phyloP scores from a whole-genome alignment of 2,329 filamentous ascomycete species.

The Fusarium vanettenii region DNA sequence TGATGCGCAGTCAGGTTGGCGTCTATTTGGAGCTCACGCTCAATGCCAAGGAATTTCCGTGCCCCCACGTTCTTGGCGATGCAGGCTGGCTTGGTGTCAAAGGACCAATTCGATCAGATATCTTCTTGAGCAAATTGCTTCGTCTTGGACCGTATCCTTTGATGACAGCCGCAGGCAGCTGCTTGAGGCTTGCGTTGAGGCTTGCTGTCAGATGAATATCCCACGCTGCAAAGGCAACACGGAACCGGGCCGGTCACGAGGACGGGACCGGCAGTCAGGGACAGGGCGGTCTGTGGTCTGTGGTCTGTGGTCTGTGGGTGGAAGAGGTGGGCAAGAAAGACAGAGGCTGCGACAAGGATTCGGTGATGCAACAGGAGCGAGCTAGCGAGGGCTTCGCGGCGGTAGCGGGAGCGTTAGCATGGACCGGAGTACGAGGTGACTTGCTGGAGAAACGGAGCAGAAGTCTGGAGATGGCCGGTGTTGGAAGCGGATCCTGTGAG shows the following conservation, averaged over 20 bases:
- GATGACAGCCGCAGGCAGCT: not conserved
- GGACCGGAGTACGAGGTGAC: constrained; percentile 1
- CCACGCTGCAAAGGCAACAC: not conserved
- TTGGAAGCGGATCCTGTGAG: constrained; percentile 15
- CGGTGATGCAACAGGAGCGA: constrained; percentile 14
- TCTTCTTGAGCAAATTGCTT: not conserved
- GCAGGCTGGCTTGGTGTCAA: not conserved
- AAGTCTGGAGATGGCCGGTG: constrained; percentile 12
- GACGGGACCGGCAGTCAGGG: constrained; percentile 30
- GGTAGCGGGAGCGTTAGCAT: constrained; percentile 27
- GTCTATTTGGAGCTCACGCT: not conserved
- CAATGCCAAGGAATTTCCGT: not conserved
- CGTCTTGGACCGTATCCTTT: not conserved
- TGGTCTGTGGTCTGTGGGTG: constrained; percentile 18
- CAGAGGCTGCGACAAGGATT: constrained; percentile 23
- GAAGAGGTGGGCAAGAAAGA: constrained; percentile 5
- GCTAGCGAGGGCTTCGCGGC: constrained; percentile 17
- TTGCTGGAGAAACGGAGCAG: constrained; percentile 30
- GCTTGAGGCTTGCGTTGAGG: not conserved
- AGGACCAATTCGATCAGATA: not conserved
- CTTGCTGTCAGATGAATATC: not conserved
- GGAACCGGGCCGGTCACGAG: constrained; percentile 41
- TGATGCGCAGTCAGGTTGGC: constrained; percentile 1
- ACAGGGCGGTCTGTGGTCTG: constrained; percentile 15
- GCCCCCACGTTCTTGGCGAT: constrained; percentile 11